phyloP scores from a whole-genome alignment of 2,329 filamentous ascomycete species.

The Trichoderma arundinaceum region DNA sequence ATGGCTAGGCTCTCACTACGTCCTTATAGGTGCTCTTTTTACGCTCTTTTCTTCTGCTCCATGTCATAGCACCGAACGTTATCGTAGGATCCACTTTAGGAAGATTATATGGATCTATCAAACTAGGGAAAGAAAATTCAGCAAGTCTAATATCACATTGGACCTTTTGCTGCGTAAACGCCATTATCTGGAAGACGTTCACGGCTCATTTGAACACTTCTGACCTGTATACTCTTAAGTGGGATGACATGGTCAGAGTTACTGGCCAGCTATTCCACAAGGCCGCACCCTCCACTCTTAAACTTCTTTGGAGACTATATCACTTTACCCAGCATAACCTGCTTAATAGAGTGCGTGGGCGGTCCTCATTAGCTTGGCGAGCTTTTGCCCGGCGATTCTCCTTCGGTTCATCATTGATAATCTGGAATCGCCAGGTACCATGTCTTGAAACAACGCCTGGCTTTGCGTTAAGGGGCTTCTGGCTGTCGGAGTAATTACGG shows the following conservation, averaged over 20 bases:
- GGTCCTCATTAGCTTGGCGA: background rate
- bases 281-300: background rate
- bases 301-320: constrained; percentile 4
- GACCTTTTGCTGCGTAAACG: background rate
- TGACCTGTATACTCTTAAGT: background rate
- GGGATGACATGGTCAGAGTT: background rate
- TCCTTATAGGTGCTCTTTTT: background rate
- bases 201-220: background rate
- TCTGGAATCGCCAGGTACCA: background rate
- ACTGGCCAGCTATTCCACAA: background rate
- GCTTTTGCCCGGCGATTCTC: background rate
- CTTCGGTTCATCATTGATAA: constrained; percentile 1
- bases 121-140: background rate
- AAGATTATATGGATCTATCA: background rate
- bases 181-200: background rate
- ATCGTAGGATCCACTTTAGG: background rate
- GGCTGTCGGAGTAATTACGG: background rate
- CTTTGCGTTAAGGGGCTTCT: background rate
- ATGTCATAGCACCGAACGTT: background rate
- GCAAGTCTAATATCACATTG: background rate
- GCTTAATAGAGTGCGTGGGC: constrained; percentile 4
- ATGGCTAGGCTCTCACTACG: background rate
- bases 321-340: background rate
- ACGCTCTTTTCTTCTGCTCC: background rate
- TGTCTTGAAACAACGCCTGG: background rate